A percentile compares a stretch with the other conserved stretches of the same genome.
These are phyloP conservation scores for Thymus mandschuricus DNA, from an alignment of 257 asterid species.

Conservation along the genomic window DNA sequence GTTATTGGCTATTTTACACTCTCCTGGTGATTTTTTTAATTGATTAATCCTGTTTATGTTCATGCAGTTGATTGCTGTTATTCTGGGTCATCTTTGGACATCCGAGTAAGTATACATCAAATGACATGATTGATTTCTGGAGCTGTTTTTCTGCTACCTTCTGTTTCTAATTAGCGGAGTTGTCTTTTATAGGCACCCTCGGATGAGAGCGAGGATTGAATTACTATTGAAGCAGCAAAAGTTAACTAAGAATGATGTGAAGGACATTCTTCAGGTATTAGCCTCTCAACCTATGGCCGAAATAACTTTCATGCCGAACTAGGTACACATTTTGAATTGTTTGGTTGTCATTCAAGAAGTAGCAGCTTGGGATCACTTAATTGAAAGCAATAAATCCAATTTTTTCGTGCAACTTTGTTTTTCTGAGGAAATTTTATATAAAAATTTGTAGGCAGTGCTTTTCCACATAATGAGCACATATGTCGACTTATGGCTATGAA, in stretches of 20 bases:
- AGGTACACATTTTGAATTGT: neutral
- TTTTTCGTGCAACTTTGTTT: neutral
- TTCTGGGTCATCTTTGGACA: slow-evolving; percentile 97
- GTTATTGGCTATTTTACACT: slow-evolving; percentile 15
- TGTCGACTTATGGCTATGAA: neutral
- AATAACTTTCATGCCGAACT: neutral
- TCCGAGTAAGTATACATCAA: slow-evolving; percentile 71
- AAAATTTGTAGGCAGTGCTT: neutral
- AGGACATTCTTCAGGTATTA: slow-evolving; percentile 82
- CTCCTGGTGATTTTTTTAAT: slow-evolving; percentile 4
- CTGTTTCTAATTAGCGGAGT: slow-evolving; percentile 11
- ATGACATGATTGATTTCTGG: slow-evolving; percentile 13
- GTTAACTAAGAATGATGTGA: slow-evolving; percentile 80
- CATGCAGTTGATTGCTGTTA: slow-evolving; percentile 86
- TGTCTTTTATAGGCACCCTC: slow-evolving; percentile 63
- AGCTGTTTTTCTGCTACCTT: slow-evolving; percentile 21
- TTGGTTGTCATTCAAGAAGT: neutral
- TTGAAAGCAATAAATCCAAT: neutral
- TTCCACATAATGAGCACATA: neutral
- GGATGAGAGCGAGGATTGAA: slow-evolving; percentile 88
- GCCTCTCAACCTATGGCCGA: slow-evolving; percentile 27
- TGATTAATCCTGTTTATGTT: slow-evolving; percentile 29
- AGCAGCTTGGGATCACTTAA: neutral
- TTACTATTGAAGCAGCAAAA: slow-evolving; percentile 83
- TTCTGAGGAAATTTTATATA: neutral